phyloP scores from a whole-genome alignment of 2,329 filamentous ascomycete species.

The Ophiocordyceps camponoti-saundersi region DNA sequence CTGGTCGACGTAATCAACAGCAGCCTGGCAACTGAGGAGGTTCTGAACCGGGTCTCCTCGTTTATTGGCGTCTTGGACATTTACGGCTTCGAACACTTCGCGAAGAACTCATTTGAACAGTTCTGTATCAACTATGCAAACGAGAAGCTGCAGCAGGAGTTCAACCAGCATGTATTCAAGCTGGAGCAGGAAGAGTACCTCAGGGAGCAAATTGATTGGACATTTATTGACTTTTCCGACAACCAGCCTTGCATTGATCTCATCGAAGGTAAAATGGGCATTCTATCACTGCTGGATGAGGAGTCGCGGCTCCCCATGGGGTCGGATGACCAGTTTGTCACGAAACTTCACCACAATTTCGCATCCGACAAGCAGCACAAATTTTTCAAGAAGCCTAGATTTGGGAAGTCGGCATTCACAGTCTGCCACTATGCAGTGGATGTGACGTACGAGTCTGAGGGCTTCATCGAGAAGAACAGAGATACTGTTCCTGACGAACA shows the following conservation, averaged over 20 bases:
- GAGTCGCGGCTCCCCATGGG: slow-evolving; percentile 95
- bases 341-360: slow-evolving; percentile 89
- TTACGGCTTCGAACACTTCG: slow-evolving; percentile 97
- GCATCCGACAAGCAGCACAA: slow-evolving; percentile 79
- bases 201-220: slow-evolving; percentile 95
- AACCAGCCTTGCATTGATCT: slow-evolving; percentile 98
- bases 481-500: slow-evolving; percentile 98
- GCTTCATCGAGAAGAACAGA: slow-evolving; percentile 98
- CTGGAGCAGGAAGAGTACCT: slow-evolving; percentile 97
- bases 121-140: slow-evolving; percentile 99
- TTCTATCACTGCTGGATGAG: slow-evolving; percentile 83
- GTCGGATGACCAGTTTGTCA: slow-evolving; percentile 91
- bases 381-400: slow-evolving; percentile 97
- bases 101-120: slow-evolving; percentile 98
- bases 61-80: slow-evolving; percentile 99
- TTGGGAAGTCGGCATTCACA: slow-evolving; percentile 93
- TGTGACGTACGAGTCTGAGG: slow-evolving; percentile 96
- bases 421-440: slow-evolving; percentile 97
- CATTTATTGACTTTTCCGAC: slow-evolving; percentile 97
- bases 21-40: slow-evolving; percentile 76
- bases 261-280: slow-evolving; percentile 91
- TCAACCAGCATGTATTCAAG: slow-evolving; percentile 99
- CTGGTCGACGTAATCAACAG: slow-evolving; percentile 92
- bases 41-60: slow-evolving; percentile 62
- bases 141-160: slow-evolving; percentile 96